Percentiles rank a stretch among this genome's conserved stretches.
Conservation (phyloP, 176 grass and related monocot species). For the Triticum monococcum region DNA sequence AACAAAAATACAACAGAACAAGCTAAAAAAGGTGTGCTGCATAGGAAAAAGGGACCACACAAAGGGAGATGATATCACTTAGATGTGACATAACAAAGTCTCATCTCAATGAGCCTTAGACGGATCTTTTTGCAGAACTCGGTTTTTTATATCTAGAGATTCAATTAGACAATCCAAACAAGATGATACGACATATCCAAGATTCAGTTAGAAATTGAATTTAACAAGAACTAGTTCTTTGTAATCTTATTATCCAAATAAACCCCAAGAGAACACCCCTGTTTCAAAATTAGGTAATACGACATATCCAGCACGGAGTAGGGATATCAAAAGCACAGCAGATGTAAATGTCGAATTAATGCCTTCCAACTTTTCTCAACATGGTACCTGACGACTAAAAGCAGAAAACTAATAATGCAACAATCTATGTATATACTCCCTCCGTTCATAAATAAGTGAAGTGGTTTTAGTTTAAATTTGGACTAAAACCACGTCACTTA, state of each 20-base stretch:
- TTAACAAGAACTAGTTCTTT: not conserved
- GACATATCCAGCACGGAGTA: not conserved
- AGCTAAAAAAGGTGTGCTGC: no score
- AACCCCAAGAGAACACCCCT: not conserved
- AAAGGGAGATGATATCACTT: no score
- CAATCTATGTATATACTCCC: not conserved
- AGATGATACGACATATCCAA: not conserved
- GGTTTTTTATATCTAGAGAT: not conserved
- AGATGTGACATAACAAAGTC: no score
- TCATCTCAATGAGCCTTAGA: no score
- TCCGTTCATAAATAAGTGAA: not conserved
- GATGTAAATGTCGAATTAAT: not conserved
- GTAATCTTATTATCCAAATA: not conserved
- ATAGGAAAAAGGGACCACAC: no score
- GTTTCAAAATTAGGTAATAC: not conserved
- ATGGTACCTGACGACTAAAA: slow-evolving; percentile 11
- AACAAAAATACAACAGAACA: no score
- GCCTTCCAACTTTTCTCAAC: not conserved
- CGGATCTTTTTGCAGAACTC: not conserved
- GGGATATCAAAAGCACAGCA: not conserved
- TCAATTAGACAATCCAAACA: not conserved
- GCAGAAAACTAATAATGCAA: slow-evolving; percentile 21
- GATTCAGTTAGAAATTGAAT: not conserved
- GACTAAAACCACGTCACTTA: not conserved
- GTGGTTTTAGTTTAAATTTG: not conserved